Conservation (phyloP, 1,284 basidiomycete genomes). For the Sparassis latifolia region DNA sequence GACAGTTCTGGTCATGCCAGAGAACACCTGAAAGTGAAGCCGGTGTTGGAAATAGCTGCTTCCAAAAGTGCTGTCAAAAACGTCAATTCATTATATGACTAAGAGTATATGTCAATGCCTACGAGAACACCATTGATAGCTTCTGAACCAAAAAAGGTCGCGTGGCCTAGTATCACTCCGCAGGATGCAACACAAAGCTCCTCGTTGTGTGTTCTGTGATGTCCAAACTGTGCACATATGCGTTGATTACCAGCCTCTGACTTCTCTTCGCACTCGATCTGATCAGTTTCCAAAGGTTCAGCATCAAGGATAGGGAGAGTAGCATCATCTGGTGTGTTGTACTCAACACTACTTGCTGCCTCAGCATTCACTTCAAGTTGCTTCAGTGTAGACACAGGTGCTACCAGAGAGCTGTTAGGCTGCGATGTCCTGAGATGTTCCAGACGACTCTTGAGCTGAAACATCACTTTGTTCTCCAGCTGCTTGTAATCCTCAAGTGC, state of each 20-base stretch:
- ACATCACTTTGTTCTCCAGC: too few species aligned
- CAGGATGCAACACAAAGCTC: conserved; percentile 1
- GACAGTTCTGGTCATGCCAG: neutral
- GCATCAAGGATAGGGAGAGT: too few species aligned
- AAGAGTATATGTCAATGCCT: neutral
- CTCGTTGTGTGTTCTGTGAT: conserved; percentile 5
- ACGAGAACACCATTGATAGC: conserved; percentile 1
- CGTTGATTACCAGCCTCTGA: neutral
- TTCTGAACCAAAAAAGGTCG: conserved; percentile 1
- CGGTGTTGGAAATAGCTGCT: neutral
- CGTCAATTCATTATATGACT: neutral
- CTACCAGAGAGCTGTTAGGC: too few species aligned
- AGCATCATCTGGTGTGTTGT: too few species aligned
- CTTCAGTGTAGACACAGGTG: too few species aligned
- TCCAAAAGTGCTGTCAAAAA: neutral
- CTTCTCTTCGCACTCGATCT: too few species aligned
- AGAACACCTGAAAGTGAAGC: neutral
- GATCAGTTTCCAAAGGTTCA: too few species aligned
- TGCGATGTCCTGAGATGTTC: too few species aligned
- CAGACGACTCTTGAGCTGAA: too few species aligned
- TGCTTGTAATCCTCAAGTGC: too few species aligned
- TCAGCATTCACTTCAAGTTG: too few species aligned
- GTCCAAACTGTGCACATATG: neutral
- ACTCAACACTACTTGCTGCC: too few species aligned
- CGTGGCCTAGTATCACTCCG: neutral